Base-by-base conservation (phyloP, 305 asterid species). In the Andrographis paniculata region DNA sequence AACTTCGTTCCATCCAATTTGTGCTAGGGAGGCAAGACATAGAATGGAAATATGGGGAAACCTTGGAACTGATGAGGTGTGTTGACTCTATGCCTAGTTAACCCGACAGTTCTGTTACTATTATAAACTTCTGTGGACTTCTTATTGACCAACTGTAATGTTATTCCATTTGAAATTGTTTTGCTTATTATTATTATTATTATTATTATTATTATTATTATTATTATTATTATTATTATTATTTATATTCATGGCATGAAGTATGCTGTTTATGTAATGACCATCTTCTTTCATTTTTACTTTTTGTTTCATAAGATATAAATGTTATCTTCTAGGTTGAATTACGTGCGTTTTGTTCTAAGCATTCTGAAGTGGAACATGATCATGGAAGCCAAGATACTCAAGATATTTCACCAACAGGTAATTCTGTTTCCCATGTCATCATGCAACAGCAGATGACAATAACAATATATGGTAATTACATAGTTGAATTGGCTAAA, bases 1-100 rank as follows among this genome's bases (percentile, higher is more conserved):
- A 75, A 84, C 87, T 51, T 76, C 96, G 22, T 91, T 91, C 72
- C 99, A 91, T 68, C 99, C 99, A 55, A 72, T 83, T 49, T 91
- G 99, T 75, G 99, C 96, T 16, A 72, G 99, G 77, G 99, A 91
- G 64, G 96, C 95, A 48, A 67, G 66, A 50, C 84, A 87, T 68
- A 72, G 89, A 69, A 80, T 91, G 99, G 96, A 91, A 80, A 87
- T 91, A 59, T 91, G 99, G 99, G 96, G 94, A 47, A 83, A 79
- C 68, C 77, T 75, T 62, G 96, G 87, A 72, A 75, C 77, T 71
- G 96, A 91, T 56, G 94, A 91, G 84, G 99, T 91, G 56, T 63
- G 84, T 59, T 49, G 43, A 40, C 50, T 62, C 52, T 45, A 44
- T 45, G 52, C 20, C 23, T 15, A 31, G 46, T 28, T 31, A 46